Percentiles rank a stretch among this genome's conserved stretches.
Conservation (phyloP, 345 rosid genomes). For the Mangifera indica region DNA sequence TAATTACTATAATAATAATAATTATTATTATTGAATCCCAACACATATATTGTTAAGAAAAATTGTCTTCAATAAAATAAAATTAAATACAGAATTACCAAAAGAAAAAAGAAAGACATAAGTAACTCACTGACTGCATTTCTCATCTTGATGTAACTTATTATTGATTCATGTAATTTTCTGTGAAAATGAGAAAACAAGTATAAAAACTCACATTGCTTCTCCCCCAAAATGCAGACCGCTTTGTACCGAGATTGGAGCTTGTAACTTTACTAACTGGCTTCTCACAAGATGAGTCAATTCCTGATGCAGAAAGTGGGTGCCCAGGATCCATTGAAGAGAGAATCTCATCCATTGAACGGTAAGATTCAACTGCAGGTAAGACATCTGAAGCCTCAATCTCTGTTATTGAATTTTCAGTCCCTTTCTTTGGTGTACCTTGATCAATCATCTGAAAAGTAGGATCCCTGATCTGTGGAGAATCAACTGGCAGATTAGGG, state of each 20-base stretch:
- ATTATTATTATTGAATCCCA: too few relatives aligned
- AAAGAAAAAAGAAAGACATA: too few relatives aligned
- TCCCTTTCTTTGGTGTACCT: conserved; percentile 49
- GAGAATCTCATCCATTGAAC: conserved; percentile 69
- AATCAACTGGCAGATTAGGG: conserved; percentile 41
- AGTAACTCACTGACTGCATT: neutral
- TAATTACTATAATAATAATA: too few relatives aligned
- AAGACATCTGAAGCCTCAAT: conserved; percentile 41
- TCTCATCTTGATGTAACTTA: neutral
- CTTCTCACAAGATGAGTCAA: conserved; percentile 66
- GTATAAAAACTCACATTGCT: conserved; percentile 60
- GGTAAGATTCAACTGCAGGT: conserved; percentile 65
- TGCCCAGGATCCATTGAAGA: conserved; percentile 60
- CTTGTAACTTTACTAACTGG: conserved; percentile 53
- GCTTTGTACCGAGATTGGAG: conserved; percentile 58
- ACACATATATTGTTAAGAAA: too few relatives aligned
- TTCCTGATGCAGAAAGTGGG: conserved; percentile 47
- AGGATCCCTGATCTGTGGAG: conserved; percentile 43
- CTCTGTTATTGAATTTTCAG: conserved; percentile 46
- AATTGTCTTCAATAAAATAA: neutral
- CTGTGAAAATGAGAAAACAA: neutral
- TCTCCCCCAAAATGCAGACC: conserved; percentile 90
- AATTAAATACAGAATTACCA: neutral
- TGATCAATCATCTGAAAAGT: conserved; percentile 46
- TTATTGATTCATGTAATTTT: conserved; percentile 5